Evolutionary conservation across 148 eudicot species (phyloP).

Genomic region (Vaccinium macrocarpon): DNA sequence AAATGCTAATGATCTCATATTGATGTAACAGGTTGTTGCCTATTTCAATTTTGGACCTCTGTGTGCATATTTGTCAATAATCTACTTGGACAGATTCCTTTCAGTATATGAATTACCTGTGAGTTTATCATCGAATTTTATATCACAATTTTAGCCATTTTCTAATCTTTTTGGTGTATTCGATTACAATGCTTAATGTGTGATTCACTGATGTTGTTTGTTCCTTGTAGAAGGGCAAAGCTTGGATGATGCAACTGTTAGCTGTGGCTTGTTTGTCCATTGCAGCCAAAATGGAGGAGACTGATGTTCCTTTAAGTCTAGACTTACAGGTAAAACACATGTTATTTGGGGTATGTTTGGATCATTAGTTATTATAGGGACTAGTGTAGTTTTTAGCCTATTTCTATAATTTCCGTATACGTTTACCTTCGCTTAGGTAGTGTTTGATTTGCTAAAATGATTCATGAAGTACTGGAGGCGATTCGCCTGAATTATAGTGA

Average conservation of each 20-base stretch:
- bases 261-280: slow-evolving; percentile 73
- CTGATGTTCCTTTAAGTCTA: slow-evolving; percentile 51
- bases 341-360: not conserved
- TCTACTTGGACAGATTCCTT: slow-evolving; percentile 78
- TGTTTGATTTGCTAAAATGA: not conserved
- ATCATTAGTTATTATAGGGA: not conserved
- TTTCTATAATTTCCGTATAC: not conserved
- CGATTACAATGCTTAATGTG: not conserved
- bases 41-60: slow-evolving; percentile 73
- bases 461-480: not conserved
- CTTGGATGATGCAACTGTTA: slow-evolving; percentile 76
- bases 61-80: slow-evolving; percentile 57
- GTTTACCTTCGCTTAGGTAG: not conserved
- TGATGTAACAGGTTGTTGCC: slow-evolving; percentile 56
- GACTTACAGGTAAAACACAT: slow-evolving; percentile 60
- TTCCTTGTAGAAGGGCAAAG: slow-evolving; percentile 42
- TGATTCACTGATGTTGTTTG: not conserved
- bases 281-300: slow-evolving; percentile 79
- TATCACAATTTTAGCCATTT: not conserved
- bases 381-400: not conserved
- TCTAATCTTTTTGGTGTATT: not conserved
- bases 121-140: slow-evolving; percentile 31
- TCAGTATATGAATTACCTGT: slow-evolving; percentile 61
- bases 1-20: slow-evolving; percentile 12
- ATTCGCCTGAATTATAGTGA: not conserved